Evolutionary conservation across 2,329 filamentous ascomycete genomes (phyloP).

Genomic region (Setomelanomma holmii): DNA sequence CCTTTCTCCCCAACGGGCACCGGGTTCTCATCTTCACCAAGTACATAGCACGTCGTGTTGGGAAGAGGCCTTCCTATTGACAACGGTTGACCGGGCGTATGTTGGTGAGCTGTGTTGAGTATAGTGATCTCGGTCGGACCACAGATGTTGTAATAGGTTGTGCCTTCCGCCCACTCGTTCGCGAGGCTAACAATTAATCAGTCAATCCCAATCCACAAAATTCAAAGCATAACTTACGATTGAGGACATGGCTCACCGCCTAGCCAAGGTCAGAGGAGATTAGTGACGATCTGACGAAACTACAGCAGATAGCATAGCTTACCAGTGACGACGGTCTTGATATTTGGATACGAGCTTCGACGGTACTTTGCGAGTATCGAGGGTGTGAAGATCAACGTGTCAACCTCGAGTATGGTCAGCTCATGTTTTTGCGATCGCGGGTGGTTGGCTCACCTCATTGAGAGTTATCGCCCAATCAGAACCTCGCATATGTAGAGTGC

Average conservation of each 20-base stretch:
- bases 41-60: slow-evolving; percentile 64
- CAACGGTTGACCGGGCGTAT: slow-evolving; percentile 55
- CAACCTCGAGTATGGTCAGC: slow-evolving; percentile 51
- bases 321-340: slow-evolving; percentile 62
- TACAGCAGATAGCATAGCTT: background rate
- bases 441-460: slow-evolving; percentile 47
- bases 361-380: slow-evolving; percentile 61
- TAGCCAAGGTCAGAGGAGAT: background rate
- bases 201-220: background rate
- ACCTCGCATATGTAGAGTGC: slow-evolving; percentile 62
- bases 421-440: too few relatives aligned
- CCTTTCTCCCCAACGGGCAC: slow-evolving; percentile 59
- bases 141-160: slow-evolving; percentile 59
- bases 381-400: slow-evolving; percentile 64
- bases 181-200: slow-evolving; percentile 52
- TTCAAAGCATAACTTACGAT: slow-evolving; percentile 40
- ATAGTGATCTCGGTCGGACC: slow-evolving; percentile 68
- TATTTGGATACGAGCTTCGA: slow-evolving; percentile 57
- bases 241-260: slow-evolving; percentile 59
- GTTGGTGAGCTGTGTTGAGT: slow-evolving; percentile 64
- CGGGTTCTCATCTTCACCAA: slow-evolving; percentile 57
- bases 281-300: too few relatives aligned
- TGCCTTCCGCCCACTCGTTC: slow-evolving; percentile 61
- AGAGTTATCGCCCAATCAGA: slow-evolving; percentile 59
- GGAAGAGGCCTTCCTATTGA: slow-evolving; percentile 64